A percentile compares a stretch with the other conserved stretches of the same genome.
Evolutionary conservation across 768 basidiomycete genomes (phyloP).

Genomic region (Chalciporus pseudorubinellus): DNA sequence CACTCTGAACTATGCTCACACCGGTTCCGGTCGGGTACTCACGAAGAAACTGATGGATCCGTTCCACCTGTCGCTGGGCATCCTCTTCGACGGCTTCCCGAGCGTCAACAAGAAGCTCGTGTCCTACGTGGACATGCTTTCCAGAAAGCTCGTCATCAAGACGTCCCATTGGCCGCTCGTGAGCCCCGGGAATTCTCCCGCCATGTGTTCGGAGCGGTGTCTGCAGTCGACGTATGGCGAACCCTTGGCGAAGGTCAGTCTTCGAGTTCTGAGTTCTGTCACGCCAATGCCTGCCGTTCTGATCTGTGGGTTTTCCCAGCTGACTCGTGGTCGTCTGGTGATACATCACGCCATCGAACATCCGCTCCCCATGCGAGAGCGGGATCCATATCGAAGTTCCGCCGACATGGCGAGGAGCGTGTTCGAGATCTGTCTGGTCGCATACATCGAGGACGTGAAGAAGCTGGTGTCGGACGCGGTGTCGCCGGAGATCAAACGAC

Average conservation of each 20-base stretch:
- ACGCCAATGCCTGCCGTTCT: no score
- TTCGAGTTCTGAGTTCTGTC: no score
- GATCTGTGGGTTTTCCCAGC: no score
- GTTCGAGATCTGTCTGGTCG: not conserved
- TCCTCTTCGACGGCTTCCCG: not conserved
- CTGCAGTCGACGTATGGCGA: no score
- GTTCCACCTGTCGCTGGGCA: not conserved
- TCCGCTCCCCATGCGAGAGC: not conserved
- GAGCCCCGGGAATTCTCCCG: no score
- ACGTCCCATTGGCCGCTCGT: not conserved
- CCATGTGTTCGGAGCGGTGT: no score
- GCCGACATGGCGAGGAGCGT: not conserved
- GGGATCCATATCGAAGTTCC: not conserved
- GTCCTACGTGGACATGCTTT: not conserved
- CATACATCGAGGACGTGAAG: constrained; percentile 1
- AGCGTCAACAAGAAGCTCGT: not conserved
- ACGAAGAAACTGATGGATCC: not conserved
- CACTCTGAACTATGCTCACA: constrained; percentile 6
- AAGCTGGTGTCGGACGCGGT: not conserved
- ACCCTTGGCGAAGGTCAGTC: no score
- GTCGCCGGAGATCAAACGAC: not conserved
- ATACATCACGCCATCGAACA: not conserved
- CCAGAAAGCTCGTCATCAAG: not conserved
- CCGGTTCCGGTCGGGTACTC: not conserved
- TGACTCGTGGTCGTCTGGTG: no score